phyloP scores from a whole-genome alignment of 306 rosid species.

The Cicer chorassanicum region DNA sequence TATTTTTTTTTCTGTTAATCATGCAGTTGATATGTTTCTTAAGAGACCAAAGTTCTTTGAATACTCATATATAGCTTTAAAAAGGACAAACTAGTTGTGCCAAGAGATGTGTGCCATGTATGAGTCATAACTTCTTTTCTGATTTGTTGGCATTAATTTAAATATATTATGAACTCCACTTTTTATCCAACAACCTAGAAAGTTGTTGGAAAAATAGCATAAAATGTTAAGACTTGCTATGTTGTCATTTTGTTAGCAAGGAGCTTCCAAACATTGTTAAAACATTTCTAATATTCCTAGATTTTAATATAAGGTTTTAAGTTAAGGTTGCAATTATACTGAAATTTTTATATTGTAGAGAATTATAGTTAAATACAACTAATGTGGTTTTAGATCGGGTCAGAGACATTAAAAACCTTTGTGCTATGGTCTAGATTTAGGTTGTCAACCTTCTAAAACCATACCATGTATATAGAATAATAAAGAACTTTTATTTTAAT shows the following conservation, averaged over 20 bases:
- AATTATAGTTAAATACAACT: neutral
- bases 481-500: too few species aligned
- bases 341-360: neutral
- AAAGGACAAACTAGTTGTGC: neutral
- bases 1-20: neutral
- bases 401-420: too few species aligned
- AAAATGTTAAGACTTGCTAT: neutral
- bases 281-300: neutral
- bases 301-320: neutral
- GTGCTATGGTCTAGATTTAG: too few species aligned
- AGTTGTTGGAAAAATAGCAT: neutral
- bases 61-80: neutral
- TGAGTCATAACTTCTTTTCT: neutral
- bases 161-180: neutral
- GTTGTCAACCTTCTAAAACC: too few species aligned
- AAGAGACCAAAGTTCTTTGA: neutral
- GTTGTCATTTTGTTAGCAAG: neutral
- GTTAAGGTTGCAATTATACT: neutral
- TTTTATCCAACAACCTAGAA: constrained; percentile 1
- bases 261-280: neutral
- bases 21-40: constrained; percentile 17
- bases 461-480: too few species aligned
- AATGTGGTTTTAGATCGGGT: neutral
- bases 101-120: constrained; percentile 27
- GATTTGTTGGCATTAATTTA: neutral